These are phyloP conservation scores for Aureobasidium zeae DNA, from an alignment of 2,329 filamentous ascomycete genomes.

Conservation along the genomic window DNA sequence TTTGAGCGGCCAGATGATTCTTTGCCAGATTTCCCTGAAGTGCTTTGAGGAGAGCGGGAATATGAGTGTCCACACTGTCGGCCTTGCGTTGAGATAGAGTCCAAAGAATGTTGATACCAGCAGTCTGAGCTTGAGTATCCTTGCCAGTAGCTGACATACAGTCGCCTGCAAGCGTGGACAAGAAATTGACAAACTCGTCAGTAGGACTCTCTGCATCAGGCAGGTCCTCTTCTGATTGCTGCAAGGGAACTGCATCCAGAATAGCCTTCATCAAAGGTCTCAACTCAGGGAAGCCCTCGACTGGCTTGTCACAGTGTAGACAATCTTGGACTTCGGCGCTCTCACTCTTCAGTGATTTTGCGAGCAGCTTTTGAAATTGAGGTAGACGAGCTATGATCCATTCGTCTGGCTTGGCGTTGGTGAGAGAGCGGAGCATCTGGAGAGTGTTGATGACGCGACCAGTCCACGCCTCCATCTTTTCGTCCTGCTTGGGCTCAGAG, in stretches of 20 bases:
- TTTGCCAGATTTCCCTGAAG: conserved; percentile 85
- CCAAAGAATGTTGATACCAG: conserved; percentile 89
- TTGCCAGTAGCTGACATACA: conserved; percentile 50
- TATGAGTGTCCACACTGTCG: conserved; percentile 80
- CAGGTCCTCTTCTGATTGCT: conserved; percentile 66
- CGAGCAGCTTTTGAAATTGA: conserved; percentile 74
- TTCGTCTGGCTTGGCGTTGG: conserved; percentile 79
- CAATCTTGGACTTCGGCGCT: conserved; percentile 90
- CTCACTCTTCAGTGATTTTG: conserved; percentile 81
- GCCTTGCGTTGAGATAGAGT: conserved; percentile 78
- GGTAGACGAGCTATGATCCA: conserved; percentile 78
- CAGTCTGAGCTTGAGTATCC: conserved; percentile 55
- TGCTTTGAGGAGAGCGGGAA: conserved; percentile 81
- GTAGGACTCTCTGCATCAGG: conserved; percentile 62
- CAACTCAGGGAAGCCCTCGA: conserved; percentile 52
- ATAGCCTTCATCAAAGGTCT: conserved; percentile 70
- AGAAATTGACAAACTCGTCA: conserved; percentile 76
- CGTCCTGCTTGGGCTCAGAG: conserved; percentile 51
- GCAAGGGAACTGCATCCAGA: conserved; percentile 80
- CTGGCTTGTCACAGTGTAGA: conserved; percentile 62
- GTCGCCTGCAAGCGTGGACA: conserved; percentile 81
- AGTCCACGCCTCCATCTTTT: conserved; percentile 59
- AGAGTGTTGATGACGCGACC: conserved; percentile 89
- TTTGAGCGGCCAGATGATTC: conserved; percentile 75
- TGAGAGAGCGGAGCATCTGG: conserved; percentile 80